Percentiles rank a stretch among this genome's conserved stretches.
phyloP scores from a whole-genome alignment of 176 grass and related monocot species.

The Alopecurus myosuroides region DNA sequence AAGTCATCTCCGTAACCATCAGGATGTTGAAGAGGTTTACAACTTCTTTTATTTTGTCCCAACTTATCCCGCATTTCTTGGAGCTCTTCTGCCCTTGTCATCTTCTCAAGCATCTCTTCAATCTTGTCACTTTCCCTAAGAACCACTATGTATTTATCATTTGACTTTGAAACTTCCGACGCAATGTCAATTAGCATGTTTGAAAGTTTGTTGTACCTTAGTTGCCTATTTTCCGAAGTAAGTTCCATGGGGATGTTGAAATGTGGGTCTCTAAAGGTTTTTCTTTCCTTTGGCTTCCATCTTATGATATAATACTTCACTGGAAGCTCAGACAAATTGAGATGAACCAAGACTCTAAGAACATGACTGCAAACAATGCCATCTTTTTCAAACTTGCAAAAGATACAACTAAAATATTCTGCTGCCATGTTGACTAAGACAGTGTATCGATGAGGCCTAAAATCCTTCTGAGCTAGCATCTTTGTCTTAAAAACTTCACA shows the following conservation, averaged over 20 bases:
- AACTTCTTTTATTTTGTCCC: too few relatives aligned
- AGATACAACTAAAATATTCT: neutral
- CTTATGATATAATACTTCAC: neutral
- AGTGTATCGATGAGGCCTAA: neutral
- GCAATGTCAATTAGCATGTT: neutral
- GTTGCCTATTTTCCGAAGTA: fast-evolving
- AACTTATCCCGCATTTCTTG: too few relatives aligned
- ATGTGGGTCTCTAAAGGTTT: too few relatives aligned
- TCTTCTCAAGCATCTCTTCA: neutral
- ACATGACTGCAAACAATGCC: neutral
- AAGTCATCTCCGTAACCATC: neutral
- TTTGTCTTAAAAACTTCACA: neutral
- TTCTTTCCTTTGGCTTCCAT: too few relatives aligned
- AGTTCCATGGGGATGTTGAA: neutral
- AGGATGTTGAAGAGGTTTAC: too few relatives aligned
- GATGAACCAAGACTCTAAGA: neutral
- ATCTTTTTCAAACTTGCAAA: neutral
- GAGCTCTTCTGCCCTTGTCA: neutral
- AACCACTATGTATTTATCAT: neutral
- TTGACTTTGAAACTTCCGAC: neutral
- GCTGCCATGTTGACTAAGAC: neutral
- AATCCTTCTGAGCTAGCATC: neutral
- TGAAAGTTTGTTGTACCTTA: neutral
- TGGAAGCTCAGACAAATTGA: neutral
- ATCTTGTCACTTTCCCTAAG: neutral